phyloP scores from a whole-genome alignment of 202 grass and related monocot genomes.

The Schoenoplectus triqueter region DNA sequence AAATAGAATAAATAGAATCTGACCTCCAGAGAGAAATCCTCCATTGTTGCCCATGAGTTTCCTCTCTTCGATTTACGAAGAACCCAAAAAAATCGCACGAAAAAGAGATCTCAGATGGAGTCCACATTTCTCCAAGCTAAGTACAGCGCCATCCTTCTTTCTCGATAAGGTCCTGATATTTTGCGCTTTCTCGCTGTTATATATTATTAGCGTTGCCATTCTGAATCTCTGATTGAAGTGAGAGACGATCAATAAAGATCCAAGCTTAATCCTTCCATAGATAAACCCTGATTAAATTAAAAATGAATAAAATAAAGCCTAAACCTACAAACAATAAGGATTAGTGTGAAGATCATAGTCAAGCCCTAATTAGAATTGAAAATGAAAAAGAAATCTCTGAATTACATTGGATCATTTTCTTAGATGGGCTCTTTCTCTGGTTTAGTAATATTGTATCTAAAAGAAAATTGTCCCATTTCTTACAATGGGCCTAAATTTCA shows the following conservation, averaged over 20 bases:
- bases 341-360: not conserved
- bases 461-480: not conserved
- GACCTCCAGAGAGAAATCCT: slow-evolving; percentile 18
- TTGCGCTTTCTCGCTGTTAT: not conserved
- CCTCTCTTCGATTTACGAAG: not conserved
- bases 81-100: not conserved
- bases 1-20: not conserved
- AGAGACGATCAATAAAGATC: not conserved
- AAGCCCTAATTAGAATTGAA: not conserved
- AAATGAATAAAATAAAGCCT: not conserved
- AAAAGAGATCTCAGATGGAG: not conserved
- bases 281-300: not conserved
- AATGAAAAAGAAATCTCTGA: not conserved
- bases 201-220: not conserved
- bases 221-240: not conserved
- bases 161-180: not conserved
- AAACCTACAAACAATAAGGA: not conserved
- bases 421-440: not conserved
- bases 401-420: not conserved
- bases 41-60: not conserved
- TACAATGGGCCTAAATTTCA: not conserved
- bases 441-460: not conserved
- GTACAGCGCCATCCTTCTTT: not conserved
- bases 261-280: not conserved
- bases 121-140: not conserved